Conservation (phyloP, 1,284 basidiomycete genomes). For the Peniophora sp. region DNA sequence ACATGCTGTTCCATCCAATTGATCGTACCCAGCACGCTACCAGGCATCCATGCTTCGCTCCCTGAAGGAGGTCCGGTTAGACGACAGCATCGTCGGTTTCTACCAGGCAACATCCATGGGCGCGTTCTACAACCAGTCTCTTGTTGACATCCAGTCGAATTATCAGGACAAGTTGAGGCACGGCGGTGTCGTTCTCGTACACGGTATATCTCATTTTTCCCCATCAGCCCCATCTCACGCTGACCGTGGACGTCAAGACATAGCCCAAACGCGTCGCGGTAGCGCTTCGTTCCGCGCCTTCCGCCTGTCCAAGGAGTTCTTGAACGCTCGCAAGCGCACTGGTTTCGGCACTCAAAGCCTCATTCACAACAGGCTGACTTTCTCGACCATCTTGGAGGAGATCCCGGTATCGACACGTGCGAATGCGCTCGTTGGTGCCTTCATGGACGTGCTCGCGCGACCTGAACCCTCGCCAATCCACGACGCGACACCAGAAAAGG, state of each 20-base stretch:
- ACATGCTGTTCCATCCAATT: background rate
- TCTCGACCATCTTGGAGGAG: constrained; percentile 85
- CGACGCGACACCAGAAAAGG: constrained; percentile 20
- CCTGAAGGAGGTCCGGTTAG: constrained; percentile 86
- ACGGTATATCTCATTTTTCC: constrained; percentile 47
- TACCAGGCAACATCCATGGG: constrained; percentile 90
- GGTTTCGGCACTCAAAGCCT: constrained; percentile 85
- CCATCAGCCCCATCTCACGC: background rate
- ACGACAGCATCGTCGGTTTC: constrained; percentile 93
- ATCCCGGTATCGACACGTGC: constrained; percentile 86
- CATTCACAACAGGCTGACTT: constrained; percentile 80
- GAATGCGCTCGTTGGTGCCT: constrained; percentile 80
- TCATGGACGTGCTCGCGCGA: constrained; percentile 65
- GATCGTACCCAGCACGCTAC: constrained; percentile 54
- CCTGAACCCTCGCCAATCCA: constrained; percentile 21
- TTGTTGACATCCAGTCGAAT: constrained; percentile 84
- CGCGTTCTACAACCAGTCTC: constrained; percentile 87
- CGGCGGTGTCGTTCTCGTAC: constrained; percentile 84
- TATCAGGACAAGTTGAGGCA: constrained; percentile 76
- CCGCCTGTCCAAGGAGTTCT: constrained; percentile 76
- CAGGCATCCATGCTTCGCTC: constrained; percentile 82
- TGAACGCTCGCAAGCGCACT: constrained; percentile 79
- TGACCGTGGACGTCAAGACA: constrained; percentile 33
- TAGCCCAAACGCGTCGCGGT: constrained; percentile 72
- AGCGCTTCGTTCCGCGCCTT: constrained; percentile 91